phyloP scores from a whole-genome alignment of 148 eudicot species.

The Vaccinium macrocarpon region DNA sequence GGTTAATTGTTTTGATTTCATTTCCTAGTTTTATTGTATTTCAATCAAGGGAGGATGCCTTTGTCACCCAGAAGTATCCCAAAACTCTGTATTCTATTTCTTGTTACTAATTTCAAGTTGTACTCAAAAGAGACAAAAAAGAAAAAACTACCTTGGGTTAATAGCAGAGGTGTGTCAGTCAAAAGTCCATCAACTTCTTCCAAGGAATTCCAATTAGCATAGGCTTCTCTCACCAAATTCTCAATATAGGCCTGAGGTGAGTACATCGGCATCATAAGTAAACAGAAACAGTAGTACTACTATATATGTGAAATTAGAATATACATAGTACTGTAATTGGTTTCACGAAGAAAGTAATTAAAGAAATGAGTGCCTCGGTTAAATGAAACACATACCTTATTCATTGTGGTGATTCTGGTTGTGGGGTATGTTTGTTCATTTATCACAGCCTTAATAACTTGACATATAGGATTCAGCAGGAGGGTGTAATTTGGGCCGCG shows the following conservation, averaged over 20 bases:
- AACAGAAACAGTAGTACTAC: neutral
- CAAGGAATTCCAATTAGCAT: conserved; percentile 35
- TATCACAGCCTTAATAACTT: conserved; percentile 39
- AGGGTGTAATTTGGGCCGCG: conserved; percentile 31
- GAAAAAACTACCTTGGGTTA: conserved; percentile 40
- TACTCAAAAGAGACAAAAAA: neutral
- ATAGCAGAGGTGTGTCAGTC: conserved; percentile 26
- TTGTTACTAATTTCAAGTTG: neutral
- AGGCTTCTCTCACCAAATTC: conserved; percentile 35
- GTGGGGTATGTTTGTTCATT: conserved; percentile 31
- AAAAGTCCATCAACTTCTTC: conserved; percentile 35
- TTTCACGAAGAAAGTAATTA: neutral
- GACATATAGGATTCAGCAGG: conserved; percentile 50
- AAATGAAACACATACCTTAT: conserved; percentile 20
- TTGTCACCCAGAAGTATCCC: neutral
- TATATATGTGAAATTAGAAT: neutral
- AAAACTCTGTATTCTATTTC: neutral
- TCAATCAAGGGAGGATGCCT: neutral
- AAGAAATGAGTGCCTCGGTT: neutral
- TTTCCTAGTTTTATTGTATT: neutral
- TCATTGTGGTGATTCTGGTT: conserved; percentile 17
- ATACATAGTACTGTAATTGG: neutral
- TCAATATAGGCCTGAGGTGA: conserved; percentile 28
- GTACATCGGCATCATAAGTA: neutral
- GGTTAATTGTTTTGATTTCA: neutral